These are phyloP conservation scores for Termitomyces sp. DNA, from an alignment of 768 basidiomycete species.

Conservation along the genomic window DNA sequence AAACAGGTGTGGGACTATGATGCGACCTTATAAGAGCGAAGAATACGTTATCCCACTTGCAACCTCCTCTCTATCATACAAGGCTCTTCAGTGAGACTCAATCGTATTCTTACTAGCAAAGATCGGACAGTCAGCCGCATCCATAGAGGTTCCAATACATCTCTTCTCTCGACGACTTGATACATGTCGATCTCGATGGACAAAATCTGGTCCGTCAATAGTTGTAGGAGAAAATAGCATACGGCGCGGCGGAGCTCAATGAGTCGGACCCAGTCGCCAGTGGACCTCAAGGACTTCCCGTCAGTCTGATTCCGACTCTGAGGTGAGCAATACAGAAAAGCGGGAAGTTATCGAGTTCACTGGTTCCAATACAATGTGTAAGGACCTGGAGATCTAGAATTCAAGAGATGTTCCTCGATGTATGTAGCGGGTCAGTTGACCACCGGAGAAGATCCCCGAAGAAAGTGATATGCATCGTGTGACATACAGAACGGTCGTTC, in stretches of 20 bases:
- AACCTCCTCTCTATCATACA: too few relatives aligned
- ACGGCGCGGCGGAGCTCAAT: too few relatives aligned
- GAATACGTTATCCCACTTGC: too few relatives aligned
- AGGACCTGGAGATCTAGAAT: neutral
- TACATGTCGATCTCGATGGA: too few relatives aligned
- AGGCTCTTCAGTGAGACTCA: too few relatives aligned
- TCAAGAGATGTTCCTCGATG: neutral
- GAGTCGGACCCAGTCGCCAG: neutral
- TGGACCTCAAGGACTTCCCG: neutral
- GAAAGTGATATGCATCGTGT: neutral
- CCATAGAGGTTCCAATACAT: too few relatives aligned
- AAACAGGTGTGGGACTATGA: too few relatives aligned
- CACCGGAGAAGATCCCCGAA: neutral
- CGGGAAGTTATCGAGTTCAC: too few relatives aligned
- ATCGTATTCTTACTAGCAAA: too few relatives aligned
- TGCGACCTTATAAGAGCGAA: neutral
- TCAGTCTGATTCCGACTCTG: neutral
- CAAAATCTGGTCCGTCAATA: neutral
- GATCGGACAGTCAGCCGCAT: too few relatives aligned
- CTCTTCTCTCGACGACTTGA: too few relatives aligned
- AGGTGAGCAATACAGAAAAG: neutral
- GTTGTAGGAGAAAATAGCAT: neutral
- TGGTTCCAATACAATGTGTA: neutral
- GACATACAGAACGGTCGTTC: neutral
- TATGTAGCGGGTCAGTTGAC: neutral